Evolutionary conservation across 176 grass and related monocot species (phyloP).

Genomic region (Chloris gayana): DNA sequence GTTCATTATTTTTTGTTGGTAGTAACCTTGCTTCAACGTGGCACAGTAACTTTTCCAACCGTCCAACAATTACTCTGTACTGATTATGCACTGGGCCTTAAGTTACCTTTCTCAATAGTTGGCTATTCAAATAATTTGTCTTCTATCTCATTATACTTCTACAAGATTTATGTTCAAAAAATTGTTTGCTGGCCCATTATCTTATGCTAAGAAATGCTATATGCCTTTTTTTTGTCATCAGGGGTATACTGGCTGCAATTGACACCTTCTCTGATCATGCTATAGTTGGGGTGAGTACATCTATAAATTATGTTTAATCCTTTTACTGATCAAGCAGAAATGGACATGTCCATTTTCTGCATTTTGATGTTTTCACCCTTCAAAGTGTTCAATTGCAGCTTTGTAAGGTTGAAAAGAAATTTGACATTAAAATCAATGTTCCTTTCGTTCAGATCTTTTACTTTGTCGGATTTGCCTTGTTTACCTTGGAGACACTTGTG

Average conservation of each 20-base stretch:
- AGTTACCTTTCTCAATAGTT: not conserved
- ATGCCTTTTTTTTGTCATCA: conserved; percentile 38
- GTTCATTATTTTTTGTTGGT: not conserved
- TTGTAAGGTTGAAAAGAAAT: not conserved
- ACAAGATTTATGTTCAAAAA: not conserved
- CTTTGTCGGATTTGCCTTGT: conserved; percentile 81
- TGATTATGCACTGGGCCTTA: not conserved
- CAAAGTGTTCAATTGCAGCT: not conserved
- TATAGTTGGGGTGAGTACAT: conserved; percentile 76
- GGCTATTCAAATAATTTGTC: not conserved
- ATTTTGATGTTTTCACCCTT: not conserved
- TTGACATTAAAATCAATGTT: conserved; percentile 24
- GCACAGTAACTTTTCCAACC: not conserved
- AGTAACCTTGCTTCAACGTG: not conserved
- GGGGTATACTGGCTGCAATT: conserved; percentile 90
- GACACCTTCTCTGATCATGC: conserved; percentile 78
- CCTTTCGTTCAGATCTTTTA: conserved; percentile 71
- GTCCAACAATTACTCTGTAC: not conserved
- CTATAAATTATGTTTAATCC: not conserved
- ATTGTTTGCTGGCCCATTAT: conserved; percentile 4
- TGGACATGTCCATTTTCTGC: not conserved
- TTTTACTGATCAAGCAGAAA: not conserved
- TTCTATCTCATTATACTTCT: not conserved
- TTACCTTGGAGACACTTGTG: conserved; percentile 89
- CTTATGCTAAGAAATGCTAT: conserved; percentile 27